These are phyloP conservation scores for Cladosporium sp. DNA, from an alignment of 2,329 filamentous ascomycete genomes.

Conservation along the genomic window DNA sequence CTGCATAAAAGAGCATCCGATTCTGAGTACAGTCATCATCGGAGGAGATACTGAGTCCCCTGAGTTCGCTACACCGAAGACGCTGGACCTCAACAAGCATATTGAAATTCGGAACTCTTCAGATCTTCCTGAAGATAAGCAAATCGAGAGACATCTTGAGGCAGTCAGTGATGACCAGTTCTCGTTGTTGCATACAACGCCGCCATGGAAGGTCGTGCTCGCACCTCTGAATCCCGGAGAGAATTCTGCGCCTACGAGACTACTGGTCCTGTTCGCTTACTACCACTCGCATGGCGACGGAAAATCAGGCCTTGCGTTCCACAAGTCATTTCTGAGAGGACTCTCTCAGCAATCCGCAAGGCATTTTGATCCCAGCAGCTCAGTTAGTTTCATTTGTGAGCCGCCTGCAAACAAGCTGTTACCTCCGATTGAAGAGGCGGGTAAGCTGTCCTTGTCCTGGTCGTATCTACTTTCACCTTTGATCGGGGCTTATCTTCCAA, in stretches of 20 bases:
- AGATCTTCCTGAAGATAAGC: slow-evolving; percentile 15
- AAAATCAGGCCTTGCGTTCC: slow-evolving; percentile 40
- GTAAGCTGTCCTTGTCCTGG: slow-evolving; percentile 42
- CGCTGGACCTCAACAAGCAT: slow-evolving; percentile 38
- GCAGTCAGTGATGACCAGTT: slow-evolving; percentile 35
- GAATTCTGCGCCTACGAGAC: neutral
- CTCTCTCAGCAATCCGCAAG: neutral
- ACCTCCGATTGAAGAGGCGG: slow-evolving; percentile 37
- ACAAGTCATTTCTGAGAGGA: slow-evolving; percentile 36
- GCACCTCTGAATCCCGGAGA: slow-evolving; percentile 19
- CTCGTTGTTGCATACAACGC: slow-evolving; percentile 23
- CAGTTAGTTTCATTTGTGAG: slow-evolving; percentile 12
- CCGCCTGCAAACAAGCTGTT: slow-evolving; percentile 19
- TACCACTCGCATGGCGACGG: slow-evolving; percentile 46
- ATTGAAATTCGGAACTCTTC: slow-evolving; percentile 30
- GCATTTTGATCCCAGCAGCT: neutral
- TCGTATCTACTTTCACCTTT: slow-evolving; percentile 40
- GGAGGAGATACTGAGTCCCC: slow-evolving; percentile 37
- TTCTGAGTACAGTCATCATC: slow-evolving; percentile 35
- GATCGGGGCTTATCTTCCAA: slow-evolving; percentile 24
- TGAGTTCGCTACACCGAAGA: slow-evolving; percentile 28
- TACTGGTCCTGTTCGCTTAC: slow-evolving; percentile 36
- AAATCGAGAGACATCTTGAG: slow-evolving; percentile 25
- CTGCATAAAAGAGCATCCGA: slow-evolving; percentile 38
- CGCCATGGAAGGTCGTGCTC: slow-evolving; percentile 44